Evolutionary conservation across 2,329 filamentous ascomycete genomes (phyloP), one percentile per base, ranked within the genome.

Genomic region (Chrysoporthe deuterocubensis): DNA sequence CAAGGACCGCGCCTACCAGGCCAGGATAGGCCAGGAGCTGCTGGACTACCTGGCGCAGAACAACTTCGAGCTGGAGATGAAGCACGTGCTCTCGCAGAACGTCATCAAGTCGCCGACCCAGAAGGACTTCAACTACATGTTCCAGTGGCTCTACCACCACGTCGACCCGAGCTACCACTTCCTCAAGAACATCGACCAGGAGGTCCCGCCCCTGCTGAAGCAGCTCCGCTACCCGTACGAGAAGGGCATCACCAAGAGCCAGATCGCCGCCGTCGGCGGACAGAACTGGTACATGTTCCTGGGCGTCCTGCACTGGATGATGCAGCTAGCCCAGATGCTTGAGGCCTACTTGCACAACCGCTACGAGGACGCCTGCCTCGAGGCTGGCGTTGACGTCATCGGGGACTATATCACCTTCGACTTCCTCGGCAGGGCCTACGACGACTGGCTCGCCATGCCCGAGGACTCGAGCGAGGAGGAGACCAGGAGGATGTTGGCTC

Each of bases 61-160:
- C 78, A 97, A 97, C 76, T 99, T 98, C 75, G 96, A 99, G 79
- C 89, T 97, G 86, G 94, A 98, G 73, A 97, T 96, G 90, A 97
- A 97, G 80, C 92, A 98, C 78, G 91, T 89, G 1, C 83, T 99
- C n/a, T 92, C 93, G 0, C 91, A 92, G 71, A 97, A 97, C 74
- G 92, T 93, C 7, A 90, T 97, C 76, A 95, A 93, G 74, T 97
- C 93, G 56, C 96, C 96, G 0, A 99, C 95, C 0, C 95, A 98
- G 74, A 99, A 99, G 76, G 96, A 99, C 78, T 99, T 99, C 82
- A 96, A 96, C 75, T 91, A 88, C 79, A 97, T 99, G 86, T 99
- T 99, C 76, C 94, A 98, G 75, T 99, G 95, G 92, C 84, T 99
- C 3, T 99, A 99, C 79, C 93, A 94, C 75, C 92, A 94, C 67